phyloP scores from a whole-genome alignment of 225 moss, liverwort and hornwort species.

The Pseudisothecium myosuroides region DNA sequence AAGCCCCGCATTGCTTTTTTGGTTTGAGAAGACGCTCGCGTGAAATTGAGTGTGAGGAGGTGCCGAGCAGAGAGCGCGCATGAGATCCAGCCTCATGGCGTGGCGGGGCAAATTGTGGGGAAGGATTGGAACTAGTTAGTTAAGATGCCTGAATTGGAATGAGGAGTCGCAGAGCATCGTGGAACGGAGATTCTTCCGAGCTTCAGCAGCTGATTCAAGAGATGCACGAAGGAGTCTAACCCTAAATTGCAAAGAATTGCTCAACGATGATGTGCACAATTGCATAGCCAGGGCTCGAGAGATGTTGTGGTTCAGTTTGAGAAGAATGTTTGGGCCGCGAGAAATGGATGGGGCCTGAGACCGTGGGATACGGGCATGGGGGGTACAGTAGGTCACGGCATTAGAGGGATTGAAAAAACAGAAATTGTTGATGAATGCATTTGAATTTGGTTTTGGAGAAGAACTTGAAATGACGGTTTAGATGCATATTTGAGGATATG shows the following conservation, averaged over 20 bases:
- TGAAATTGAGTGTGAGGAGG: background rate
- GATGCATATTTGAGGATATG: too few species aligned
- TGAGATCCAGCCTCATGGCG: background rate
- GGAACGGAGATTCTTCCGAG: background rate
- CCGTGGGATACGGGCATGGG: background rate
- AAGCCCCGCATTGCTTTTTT: background rate
- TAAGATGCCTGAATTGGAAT: background rate
- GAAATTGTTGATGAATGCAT: background rate
- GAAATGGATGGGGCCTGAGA: background rate
- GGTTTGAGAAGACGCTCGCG: background rate
- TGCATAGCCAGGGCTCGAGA: too few species aligned
- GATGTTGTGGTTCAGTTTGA: too few species aligned
- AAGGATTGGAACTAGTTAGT: background rate
- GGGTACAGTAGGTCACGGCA: background rate
- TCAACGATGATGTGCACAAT: background rate
- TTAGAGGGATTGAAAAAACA: background rate
- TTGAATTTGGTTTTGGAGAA: background rate
- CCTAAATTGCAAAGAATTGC: background rate
- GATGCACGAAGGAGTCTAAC: background rate
- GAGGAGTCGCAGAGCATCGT: background rate
- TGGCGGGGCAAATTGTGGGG: background rate
- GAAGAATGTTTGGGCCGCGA: background rate
- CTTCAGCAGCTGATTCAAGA: background rate
- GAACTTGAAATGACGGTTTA: background rate
- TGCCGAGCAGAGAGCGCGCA: background rate